Conservation (phyloP, 768 basidiomycete genomes). For the Russula ochroleuca region DNA sequence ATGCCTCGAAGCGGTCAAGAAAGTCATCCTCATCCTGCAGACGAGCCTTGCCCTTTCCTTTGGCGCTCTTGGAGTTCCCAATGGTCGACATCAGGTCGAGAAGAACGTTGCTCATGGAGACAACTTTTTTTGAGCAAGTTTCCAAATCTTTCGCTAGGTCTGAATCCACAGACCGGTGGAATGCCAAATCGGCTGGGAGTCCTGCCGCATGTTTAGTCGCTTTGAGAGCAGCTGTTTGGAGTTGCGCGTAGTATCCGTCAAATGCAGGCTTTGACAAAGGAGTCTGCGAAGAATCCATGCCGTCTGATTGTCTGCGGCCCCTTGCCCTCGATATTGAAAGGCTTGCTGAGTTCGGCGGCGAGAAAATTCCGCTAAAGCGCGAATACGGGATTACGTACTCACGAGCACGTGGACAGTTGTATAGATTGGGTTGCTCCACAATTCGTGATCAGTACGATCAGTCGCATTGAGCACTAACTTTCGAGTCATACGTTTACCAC, state of each 20-base stretch:
- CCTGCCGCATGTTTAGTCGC: slow-evolving; percentile 58
- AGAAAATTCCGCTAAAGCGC: background rate
- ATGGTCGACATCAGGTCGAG: slow-evolving; percentile 49
- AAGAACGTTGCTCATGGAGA: slow-evolving; percentile 62
- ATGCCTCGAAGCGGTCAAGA: slow-evolving; percentile 71
- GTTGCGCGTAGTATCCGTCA: slow-evolving; percentile 47
- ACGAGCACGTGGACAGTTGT: slow-evolving; percentile 1
- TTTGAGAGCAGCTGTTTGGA: slow-evolving; percentile 60
- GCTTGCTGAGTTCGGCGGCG: background rate
- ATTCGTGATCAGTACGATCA: too few relatives aligned
- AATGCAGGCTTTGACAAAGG: slow-evolving; percentile 35
- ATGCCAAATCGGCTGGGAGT: slow-evolving; percentile 74
- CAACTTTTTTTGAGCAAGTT: slow-evolving; percentile 56
- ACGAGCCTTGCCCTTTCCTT: slow-evolving; percentile 52
- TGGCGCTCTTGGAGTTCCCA: slow-evolving; percentile 34
- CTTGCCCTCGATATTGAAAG: background rate
- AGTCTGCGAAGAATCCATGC: slow-evolving; percentile 12
- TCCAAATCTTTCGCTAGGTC: slow-evolving; percentile 69
- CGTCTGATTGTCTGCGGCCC: background rate
- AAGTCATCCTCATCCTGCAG: slow-evolving; percentile 73
- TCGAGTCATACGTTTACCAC: too few relatives aligned
- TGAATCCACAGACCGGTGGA: slow-evolving; percentile 82
- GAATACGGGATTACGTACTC: background rate
- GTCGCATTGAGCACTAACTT: too few relatives aligned
- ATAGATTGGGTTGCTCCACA: too few relatives aligned